Evolutionary conservation across 176 grass and related monocot species (phyloP), one percentile per base, ranked within the genome.

Genomic region (Musa acuminata): DNA sequence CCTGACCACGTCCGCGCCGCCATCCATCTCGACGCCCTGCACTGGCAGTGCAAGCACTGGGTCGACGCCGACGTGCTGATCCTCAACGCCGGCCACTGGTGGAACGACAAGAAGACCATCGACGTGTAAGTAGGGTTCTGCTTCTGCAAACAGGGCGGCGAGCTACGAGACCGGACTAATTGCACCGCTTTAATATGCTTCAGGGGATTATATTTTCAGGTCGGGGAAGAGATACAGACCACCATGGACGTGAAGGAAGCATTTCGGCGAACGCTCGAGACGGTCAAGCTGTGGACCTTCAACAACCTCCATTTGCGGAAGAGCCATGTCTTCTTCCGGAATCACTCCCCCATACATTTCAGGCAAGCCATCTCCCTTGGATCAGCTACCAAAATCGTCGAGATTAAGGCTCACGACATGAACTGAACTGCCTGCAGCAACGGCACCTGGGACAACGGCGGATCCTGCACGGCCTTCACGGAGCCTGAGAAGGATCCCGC

Each of bases 31-130:
- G 80, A 87, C 14, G 66, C 68, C 17, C 59, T 87, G 70, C 63
- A 77, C 1, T 72, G 49, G 17, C 63, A 72, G 19, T 72, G 80
- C 53, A 51, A 72, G 13, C 59, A 64, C 29, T 87, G 85, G 85
- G 54, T 25, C 2, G 80, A 20, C 55, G 85, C 77, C 5, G 85
- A 87, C 78, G 51, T 87, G 17, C 75, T 87, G 3, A 49, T 87
- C 67, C 63, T 87, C 54, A 87, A 87, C 71, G 51, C 80, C 49
- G 85, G 85, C 53, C 85, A 87, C 14, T 87, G 80, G 85, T 87
- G 85, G 85, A 83, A 72, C 53, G 43, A 76, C 5, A 81, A 83
- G 53, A 87, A 87, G 51, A 83, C 72, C 74, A 27, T 64, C 25
- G 82, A 79, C 75, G 62, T 74, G 85, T 83, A 83, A 64, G 72